A percentile compares a stretch with the other conserved stretches of the same genome.
These are phyloP conservation scores for Nannochloris sp. DNA, from an alignment of 139 green algal genomes.

Conservation along the genomic window DNA sequence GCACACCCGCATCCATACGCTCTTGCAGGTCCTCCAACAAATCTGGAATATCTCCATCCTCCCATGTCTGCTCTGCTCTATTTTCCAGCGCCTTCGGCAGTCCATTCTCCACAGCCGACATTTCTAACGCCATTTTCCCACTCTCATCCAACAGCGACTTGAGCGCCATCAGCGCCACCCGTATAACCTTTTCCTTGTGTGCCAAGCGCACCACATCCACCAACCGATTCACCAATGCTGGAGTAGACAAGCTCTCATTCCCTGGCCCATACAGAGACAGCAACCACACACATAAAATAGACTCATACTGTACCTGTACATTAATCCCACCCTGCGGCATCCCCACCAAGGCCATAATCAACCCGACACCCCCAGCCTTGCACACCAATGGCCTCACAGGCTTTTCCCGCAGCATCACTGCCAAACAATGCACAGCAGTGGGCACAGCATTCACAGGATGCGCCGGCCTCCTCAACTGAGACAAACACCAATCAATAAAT, in stretches of 20 bases:
- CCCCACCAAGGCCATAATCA: conserved; percentile 61
- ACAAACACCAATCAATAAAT: conserved; percentile 81
- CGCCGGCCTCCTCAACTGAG: conserved; percentile 69
- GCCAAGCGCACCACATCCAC: conserved; percentile 71
- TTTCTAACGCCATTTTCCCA: conserved; percentile 18
- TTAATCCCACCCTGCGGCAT: conserved; percentile 27
- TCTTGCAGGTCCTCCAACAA: conserved; percentile 73
- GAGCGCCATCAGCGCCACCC: conserved; percentile 71
- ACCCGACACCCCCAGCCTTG: conserved; percentile 32
- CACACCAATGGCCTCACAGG: conserved; percentile 52
- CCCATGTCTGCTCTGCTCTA: conserved; percentile 57
- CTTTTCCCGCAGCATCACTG: conserved; percentile 67
- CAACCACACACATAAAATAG: conserved; percentile 82
- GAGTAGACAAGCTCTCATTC: conserved; percentile 42
- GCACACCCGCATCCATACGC: conserved; percentile 55
- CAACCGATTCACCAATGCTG: conserved; percentile 57
- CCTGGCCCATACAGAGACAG: conserved; percentile 71
- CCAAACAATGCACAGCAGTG: conserved; percentile 49
- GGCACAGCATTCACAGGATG: conserved; percentile 46
- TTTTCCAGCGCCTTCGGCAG: conserved; percentile 58
- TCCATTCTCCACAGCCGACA: conserved; percentile 72
- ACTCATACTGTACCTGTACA: conserved; percentile 91
- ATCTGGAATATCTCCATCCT: conserved; percentile 77
- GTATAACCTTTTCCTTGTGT: conserved; percentile 92
- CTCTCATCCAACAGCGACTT: conserved; percentile 63